A percentile compares a stretch with the other conserved stretches of the same genome.
Evolutionary conservation across 805 yeast species (phyloP).

Genomic region (Candida khao-thaluensis): DNA sequence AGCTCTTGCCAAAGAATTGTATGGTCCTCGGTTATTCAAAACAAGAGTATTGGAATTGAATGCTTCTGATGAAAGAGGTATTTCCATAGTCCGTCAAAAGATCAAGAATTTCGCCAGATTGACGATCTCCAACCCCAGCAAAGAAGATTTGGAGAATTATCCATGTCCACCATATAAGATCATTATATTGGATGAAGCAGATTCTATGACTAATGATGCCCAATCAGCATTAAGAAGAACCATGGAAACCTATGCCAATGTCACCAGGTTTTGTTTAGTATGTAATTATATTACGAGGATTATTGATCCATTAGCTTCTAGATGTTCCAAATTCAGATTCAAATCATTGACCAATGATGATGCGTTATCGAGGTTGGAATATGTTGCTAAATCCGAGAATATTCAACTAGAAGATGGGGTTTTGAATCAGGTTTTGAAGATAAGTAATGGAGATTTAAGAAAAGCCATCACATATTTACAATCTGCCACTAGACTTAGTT

Average conservation of each 20-base stretch:
- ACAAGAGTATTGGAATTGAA: slow-evolving; percentile 77
- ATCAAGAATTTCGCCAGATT: slow-evolving; percentile 84
- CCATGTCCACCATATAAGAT: slow-evolving; percentile 98
- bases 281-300: slow-evolving; percentile 97
- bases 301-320: slow-evolving; percentile 92
- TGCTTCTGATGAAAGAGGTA: slow-evolving; percentile 92
- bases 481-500: slow-evolving; percentile 53
- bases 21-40: slow-evolving; percentile 66
- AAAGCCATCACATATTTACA: slow-evolving; percentile 89
- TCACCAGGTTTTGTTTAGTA: slow-evolving; percentile 87
- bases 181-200: slow-evolving; percentile 92
- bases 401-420: slow-evolving; percentile 46
- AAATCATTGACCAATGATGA: slow-evolving; percentile 68
- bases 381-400: slow-evolving; percentile 49
- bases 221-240: slow-evolving; percentile 87
- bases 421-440: slow-evolving; percentile 60
- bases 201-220: slow-evolving; percentile 96
- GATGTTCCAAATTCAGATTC: slow-evolving; percentile 95
- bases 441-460: slow-evolving; percentile 88
- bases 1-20: slow-evolving; percentile 76
- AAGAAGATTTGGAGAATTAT: slow-evolving; percentile 65
- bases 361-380: slow-evolving; percentile 66
- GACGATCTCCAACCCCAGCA: slow-evolving; percentile 75
- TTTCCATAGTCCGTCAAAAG: slow-evolving; percentile 81
- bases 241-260: slow-evolving; percentile 85